Conservation (phyloP, 441 rosid species). For the Hura crepitans region DNA sequence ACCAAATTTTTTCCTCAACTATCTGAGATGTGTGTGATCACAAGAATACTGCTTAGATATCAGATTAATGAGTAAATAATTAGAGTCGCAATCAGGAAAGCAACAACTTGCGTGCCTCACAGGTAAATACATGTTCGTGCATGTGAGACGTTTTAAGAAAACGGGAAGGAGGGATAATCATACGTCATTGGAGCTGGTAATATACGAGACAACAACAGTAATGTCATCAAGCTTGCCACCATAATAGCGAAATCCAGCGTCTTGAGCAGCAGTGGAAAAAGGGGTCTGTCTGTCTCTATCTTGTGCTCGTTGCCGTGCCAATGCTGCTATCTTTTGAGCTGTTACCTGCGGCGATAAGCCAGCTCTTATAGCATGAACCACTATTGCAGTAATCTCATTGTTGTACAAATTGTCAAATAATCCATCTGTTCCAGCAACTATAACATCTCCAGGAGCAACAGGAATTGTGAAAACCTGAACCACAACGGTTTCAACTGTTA, state of each 20-base stretch:
- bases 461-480: conserved; percentile 71
- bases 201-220: conserved; percentile 83
- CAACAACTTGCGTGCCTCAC: background rate
- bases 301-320: conserved; percentile 75
- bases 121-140: background rate
- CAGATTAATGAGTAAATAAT: background rate
- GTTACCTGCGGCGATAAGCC: conserved; percentile 64
- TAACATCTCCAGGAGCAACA: conserved; percentile 73
- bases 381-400: conserved; percentile 70
- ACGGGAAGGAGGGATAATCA: background rate
- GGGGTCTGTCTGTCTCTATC: conserved; percentile 77
- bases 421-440: conserved; percentile 92
- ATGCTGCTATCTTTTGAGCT: conserved; percentile 82
- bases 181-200: conserved; percentile 38
- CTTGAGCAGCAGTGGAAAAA: conserved; percentile 84
- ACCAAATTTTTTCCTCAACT: background rate
- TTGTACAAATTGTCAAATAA: conserved; percentile 83
- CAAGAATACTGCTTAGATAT: background rate
- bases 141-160: background rate
- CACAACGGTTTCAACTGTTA: background rate
- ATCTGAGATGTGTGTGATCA: background rate
- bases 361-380: conserved; percentile 68
- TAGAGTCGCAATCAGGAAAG: background rate
- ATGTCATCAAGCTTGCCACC: conserved; percentile 98
- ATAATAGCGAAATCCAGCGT: conserved; percentile 77